phyloP scores from a whole-genome alignment of 116 monocot species.

The Papilionanthe hybrid region DNA sequence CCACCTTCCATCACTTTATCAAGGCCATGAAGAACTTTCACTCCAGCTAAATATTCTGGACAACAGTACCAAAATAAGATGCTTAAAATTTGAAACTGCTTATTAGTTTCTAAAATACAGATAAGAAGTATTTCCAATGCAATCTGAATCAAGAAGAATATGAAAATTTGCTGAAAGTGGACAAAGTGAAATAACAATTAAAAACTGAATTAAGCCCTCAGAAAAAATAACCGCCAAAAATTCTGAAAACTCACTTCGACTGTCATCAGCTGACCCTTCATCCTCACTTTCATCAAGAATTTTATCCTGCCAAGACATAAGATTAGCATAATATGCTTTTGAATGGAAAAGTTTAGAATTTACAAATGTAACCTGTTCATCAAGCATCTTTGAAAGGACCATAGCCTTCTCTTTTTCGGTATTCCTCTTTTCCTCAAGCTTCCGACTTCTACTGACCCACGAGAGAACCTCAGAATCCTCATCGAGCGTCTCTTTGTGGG shows the following conservation, averaged over 20 bases:
- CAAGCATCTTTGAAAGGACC: conserved; percentile 52
- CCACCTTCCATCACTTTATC: conserved; percentile 96
- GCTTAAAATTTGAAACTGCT: not conserved
- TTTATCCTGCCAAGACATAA: conserved; percentile 52
- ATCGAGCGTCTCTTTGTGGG: not conserved
- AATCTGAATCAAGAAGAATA: not conserved
- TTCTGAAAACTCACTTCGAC: conserved; percentile 39
- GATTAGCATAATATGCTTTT: not conserved
- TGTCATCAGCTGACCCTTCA: conserved; percentile 27
- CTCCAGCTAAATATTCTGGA: conserved; percentile 80
- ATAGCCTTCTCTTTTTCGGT: conserved; percentile 60
- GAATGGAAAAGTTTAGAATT: conserved; percentile 1
- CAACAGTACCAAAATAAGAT: conserved; percentile 4
- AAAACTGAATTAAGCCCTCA: not conserved
- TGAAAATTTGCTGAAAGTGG: not conserved
- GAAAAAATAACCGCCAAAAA: not conserved
- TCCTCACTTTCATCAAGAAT: conserved; percentile 66
- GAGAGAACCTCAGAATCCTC: conserved; percentile 50
- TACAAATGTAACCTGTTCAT: conserved; percentile 57
- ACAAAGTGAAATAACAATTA: not conserved
- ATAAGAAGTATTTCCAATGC: not conserved
- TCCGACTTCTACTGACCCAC: conserved; percentile 77
- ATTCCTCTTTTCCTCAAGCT: conserved; percentile 59
- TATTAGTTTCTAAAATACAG: not conserved
- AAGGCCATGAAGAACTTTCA: conserved; percentile 91